Percentiles rank a stretch among this genome's conserved stretches.
Evolutionary conservation across 192 early-diverging fungal genomes (phyloP).

Genomic region (Cetraspora pellucida): DNA sequence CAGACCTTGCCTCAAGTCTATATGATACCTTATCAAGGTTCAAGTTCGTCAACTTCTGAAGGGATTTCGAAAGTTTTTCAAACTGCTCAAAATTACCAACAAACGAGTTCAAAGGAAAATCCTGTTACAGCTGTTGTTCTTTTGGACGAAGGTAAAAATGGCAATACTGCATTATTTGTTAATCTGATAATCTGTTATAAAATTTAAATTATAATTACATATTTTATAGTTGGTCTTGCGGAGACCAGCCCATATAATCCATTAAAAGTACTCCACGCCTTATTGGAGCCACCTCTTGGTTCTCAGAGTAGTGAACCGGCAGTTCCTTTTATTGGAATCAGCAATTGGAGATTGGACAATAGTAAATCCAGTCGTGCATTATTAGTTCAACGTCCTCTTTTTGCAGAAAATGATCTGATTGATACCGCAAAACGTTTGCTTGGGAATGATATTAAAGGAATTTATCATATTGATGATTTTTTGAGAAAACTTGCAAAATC

Average conservation of each 20-base stretch:
- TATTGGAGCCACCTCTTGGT: conserved; percentile 19
- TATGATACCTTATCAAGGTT: conserved; percentile 33
- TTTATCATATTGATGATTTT: background rate
- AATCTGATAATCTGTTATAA: background rate
- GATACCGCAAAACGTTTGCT: background rate
- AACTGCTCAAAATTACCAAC: conserved; percentile 14
- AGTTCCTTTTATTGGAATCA: background rate
- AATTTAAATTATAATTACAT: background rate
- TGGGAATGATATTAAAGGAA: background rate
- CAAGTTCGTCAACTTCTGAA: conserved; percentile 28
- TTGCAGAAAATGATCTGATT: background rate
- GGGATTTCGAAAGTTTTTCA: conserved; percentile 30
- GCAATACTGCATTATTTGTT: background rate
- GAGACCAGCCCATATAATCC: conserved; percentile 29
- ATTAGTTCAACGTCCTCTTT: conserved; percentile 6
- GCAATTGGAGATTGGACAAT: background rate
- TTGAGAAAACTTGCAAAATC: background rate
- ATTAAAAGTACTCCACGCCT: conserved; percentile 27
- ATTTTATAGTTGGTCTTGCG: conserved; percentile 12
- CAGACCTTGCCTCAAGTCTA: conserved; percentile 26
- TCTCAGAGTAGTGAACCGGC: background rate
- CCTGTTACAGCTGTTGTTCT: conserved; percentile 20
- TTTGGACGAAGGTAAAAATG: background rate
- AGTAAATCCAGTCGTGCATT: conserved; percentile 15
- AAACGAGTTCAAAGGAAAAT: conserved; percentile 10